Evolutionary conservation across 1,139 yeast genomes (phyloP), one percentile per base, ranked within the genome.

Genomic region (Cylindricascospora bacillispora): DNA sequence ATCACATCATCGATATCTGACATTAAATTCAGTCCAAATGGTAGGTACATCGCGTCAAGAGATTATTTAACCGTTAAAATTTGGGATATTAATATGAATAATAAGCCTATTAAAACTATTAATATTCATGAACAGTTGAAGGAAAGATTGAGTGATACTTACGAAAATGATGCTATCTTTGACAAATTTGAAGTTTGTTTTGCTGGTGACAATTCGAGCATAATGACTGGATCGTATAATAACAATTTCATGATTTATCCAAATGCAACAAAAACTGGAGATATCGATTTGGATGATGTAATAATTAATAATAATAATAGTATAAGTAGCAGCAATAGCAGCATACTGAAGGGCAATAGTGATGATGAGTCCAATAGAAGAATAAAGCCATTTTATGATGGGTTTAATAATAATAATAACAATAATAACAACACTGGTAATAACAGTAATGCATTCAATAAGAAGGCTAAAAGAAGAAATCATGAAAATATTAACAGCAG

Each of bases 51-150:
- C 54, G 94, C 89, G 12, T 75, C 93, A 26, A 74, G 99, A 55
- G 99, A 92, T 62, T 92, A 89, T 56, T 75, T 92, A 82, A 82
- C 95, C 7, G 94, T 89, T 28, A 92, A 89, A 59, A 80, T 92
- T 45, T 89, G 99, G 99, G 99, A 92, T 63, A 71, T 92, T 43
- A 85, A 85, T 41, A 92, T 89, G 98, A 95, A 89, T 57, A 77
- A 75, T 43, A 83, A 80, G 56, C 99, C 99, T 16, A 63, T 92
- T 35, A 83, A 83, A 57, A 86, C 95, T 10, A 85, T 92, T 41
- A 83, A 82, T 56, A 89, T 92, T 43, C 98, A 92, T 57, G 98
- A 92, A 55, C 93, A 83, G 55, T 70, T 92, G 47, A 73, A 95
- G 47, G 95, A 85, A 49, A 69, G 92, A 52, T 66, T 92, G 50